Evolutionary conservation across 805 yeast genomes (phyloP), one percentile per base, ranked within the genome.

Genomic region (Wickerhamomyces bovis): DNA sequence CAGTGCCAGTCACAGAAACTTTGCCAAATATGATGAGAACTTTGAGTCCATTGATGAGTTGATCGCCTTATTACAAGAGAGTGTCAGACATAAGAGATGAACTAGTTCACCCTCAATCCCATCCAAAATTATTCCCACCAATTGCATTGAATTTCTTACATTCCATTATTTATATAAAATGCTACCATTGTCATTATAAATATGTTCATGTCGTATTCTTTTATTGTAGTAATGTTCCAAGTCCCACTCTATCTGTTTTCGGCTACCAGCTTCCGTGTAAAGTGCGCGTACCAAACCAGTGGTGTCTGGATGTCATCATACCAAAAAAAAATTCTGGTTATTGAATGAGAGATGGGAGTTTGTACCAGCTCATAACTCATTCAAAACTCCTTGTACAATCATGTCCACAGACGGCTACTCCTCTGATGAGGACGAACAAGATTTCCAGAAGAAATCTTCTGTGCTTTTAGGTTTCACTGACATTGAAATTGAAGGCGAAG

Each of bases 41-140:
- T 92, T 90, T 65, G 73, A 66, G 42, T 85, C 83, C 39, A 85
- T 92, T 51, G 97, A 92, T 66, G 69, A 73, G 5, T 70, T 90
- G 54, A 85, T 90, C 43, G 69, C 67, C 12, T 71, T 73, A 20
- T 44, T 60, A 38, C 50, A 47, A 42, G 48, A 45, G 16, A 47
- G 51, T 30, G 52, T 58, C 44, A 52, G 44, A 41, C 47, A 46
- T 38, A 60, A 56, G 36, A 51, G 48, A 38, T 56, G 50, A 44
- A n/a, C n/a, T n/a, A n/a, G n/a, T 25, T 4, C 16, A 33, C 15
- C 16, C 20, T 16, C 20, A 16, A 33, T 33, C 20, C 11, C 36
- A 33, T n/a, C 15, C 7, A 22, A 11, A 25, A 20, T 39, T 16
- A 39, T 16, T 21, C 20, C 19, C 12, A 6, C 16, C 18, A 25